These are phyloP conservation scores for Endocalyx cinctus DNA, from an alignment of 2,329 filamentous ascomycete genomes.

Conservation along the genomic window DNA sequence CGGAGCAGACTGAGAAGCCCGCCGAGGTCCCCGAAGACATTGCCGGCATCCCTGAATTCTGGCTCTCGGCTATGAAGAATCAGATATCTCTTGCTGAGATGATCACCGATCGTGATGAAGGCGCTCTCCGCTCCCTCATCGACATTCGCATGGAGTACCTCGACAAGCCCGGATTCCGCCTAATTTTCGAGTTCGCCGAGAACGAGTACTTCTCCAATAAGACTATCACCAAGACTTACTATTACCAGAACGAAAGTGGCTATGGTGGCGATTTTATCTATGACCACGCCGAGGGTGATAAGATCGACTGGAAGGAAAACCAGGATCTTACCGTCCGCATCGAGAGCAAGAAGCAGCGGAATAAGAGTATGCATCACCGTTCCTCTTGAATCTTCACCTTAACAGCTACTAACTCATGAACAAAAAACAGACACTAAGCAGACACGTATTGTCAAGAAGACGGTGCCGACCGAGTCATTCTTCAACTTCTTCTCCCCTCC, in stretches of 20 bases:
- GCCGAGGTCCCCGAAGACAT: constrained; percentile 47
- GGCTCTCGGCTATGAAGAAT: constrained; percentile 99
- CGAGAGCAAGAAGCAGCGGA: constrained; percentile 99
- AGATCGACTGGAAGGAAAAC: constrained; percentile 92
- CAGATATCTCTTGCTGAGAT: constrained; percentile 95
- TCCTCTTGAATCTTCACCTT: background rate
- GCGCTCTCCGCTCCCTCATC: constrained; percentile 79
- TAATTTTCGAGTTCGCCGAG: constrained; percentile 94
- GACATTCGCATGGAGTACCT: constrained; percentile 99
- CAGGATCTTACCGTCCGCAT: constrained; percentile 92
- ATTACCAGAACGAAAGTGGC: constrained; percentile 96
- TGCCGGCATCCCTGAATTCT: constrained; percentile 95
- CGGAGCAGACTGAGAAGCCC: constrained; percentile 54
- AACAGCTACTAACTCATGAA: constrained; percentile 7
- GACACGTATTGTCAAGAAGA: constrained; percentile 98
- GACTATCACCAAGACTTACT: constrained; percentile 96
- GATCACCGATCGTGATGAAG: constrained; percentile 97
- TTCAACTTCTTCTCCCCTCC: constrained; percentile 99
- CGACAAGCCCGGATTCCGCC: constrained; percentile 93
- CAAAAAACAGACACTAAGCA: constrained; percentile 94
- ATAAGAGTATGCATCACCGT: constrained; percentile 72
- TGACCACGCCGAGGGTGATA: constrained; percentile 95
- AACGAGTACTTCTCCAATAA: constrained; percentile 99
- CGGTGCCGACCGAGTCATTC: constrained; percentile 96
- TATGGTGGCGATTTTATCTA: constrained; percentile 99